Evolutionary conservation across 257 asterid genomes (phyloP).

Genomic region (Solanum lycopersicoides): DNA sequence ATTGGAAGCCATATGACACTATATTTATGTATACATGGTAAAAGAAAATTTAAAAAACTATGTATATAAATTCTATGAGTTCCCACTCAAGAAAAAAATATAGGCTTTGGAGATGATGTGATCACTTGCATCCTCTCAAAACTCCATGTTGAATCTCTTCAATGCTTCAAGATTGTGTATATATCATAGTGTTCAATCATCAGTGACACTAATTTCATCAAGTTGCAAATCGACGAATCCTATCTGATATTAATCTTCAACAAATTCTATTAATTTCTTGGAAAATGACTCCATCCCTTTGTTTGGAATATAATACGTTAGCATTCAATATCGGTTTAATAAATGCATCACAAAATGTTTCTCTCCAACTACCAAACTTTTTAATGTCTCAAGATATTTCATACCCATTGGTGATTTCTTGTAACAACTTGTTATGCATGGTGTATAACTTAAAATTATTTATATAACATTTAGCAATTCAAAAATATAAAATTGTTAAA

Average conservation of each 20-base stretch:
- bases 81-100: too few relatives aligned
- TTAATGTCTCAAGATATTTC: too few relatives aligned
- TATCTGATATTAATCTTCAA: too few relatives aligned
- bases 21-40: neutral
- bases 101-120: neutral
- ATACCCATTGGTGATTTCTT: too few relatives aligned
- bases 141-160: neutral
- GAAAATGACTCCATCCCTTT: neutral
- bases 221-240: neutral
- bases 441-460: too few relatives aligned
- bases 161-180: neutral
- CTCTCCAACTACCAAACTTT: too few relatives aligned
- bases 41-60: neutral
- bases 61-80: neutral
- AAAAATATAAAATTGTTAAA: too few relatives aligned
- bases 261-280: neutral
- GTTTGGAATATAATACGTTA: neutral
- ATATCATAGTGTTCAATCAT: neutral
- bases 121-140: neutral
- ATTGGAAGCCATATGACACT: too few relatives aligned
- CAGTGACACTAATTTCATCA: neutral
- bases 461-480: too few relatives aligned
- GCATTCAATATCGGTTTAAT: too few relatives aligned
- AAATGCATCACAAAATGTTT: too few relatives aligned
- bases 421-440: too few relatives aligned